Conservation (phyloP, 2,329 filamentous ascomycete genomes). For the Celoporthe dispersa region DNA sequence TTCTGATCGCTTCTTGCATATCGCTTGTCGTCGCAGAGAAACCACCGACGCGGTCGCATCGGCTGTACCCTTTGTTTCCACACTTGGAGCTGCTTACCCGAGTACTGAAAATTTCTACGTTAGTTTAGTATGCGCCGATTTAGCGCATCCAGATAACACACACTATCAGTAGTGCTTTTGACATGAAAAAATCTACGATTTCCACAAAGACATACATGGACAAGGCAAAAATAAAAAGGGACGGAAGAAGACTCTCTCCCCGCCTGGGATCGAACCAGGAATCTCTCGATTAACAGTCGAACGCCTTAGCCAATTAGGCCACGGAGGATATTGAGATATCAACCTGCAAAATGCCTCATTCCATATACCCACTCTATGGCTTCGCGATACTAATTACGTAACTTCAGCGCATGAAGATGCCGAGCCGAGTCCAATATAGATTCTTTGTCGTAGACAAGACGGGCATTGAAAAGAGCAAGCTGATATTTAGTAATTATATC, state of each 20-base stretch:
- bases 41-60: too few relatives aligned
- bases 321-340: background rate
- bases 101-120: too few relatives aligned
- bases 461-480: background rate
- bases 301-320: conserved; percentile 1
- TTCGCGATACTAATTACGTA: background rate
- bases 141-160: too few relatives aligned
- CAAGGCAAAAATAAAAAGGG: too few relatives aligned
- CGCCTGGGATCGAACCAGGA: background rate
- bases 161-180: background rate
- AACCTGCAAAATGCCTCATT: background rate
- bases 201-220: rapidly evolving
- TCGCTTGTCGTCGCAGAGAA: too few relatives aligned
- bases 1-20: too few relatives aligned
- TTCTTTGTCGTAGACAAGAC: background rate
- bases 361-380: background rate
- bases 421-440: background rate
- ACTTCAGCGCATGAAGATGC: background rate
- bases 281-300: conserved; percentile 1
- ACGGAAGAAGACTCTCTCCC: background rate
- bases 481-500: background rate
- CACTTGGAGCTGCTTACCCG: too few relatives aligned
- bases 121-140: too few relatives aligned
- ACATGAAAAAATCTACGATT: background rate
- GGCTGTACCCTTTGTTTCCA: too few relatives aligned